phyloP scores from a whole-genome alignment of 116 monocot species.

The Phalaenopsis hybrid region DNA sequence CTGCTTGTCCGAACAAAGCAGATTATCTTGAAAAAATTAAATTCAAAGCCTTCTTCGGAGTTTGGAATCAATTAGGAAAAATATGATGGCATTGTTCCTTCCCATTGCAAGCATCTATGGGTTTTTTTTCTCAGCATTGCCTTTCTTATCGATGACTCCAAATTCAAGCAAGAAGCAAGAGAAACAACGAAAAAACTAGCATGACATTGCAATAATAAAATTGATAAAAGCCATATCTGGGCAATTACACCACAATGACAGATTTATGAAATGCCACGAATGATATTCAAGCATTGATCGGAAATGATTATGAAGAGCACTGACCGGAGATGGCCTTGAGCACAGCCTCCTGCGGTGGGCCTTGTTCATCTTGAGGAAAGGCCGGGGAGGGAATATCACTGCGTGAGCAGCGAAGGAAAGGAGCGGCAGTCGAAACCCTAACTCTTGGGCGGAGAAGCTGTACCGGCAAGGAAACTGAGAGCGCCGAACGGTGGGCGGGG shows the following conservation, averaged over 20 bases:
- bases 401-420: conserved; percentile 22
- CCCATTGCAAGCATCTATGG: too few relatives aligned
- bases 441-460: background rate
- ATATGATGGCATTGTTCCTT: too few relatives aligned
- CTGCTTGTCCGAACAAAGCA: too few relatives aligned
- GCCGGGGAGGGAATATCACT: conserved; percentile 15
- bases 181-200: background rate
- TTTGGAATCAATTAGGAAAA: too few relatives aligned
- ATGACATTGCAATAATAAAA: too few relatives aligned
- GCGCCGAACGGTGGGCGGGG: background rate
- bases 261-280: background rate
- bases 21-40: too few relatives aligned
- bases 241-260: background rate
- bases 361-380: conserved; percentile 36
- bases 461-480: conserved; percentile 4
- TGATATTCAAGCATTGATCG: background rate
- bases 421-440: background rate
- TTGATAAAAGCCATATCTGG: background rate
- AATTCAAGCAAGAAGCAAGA: background rate
- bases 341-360: conserved; percentile 70
- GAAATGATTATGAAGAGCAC: background rate
- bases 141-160: too few relatives aligned
- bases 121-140: too few relatives aligned
- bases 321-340: conserved; percentile 82
- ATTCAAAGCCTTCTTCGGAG: too few relatives aligned